These are phyloP conservation scores for Candida wancherniae DNA, from an alignment of 805 yeast species.

Conservation along the genomic window DNA sequence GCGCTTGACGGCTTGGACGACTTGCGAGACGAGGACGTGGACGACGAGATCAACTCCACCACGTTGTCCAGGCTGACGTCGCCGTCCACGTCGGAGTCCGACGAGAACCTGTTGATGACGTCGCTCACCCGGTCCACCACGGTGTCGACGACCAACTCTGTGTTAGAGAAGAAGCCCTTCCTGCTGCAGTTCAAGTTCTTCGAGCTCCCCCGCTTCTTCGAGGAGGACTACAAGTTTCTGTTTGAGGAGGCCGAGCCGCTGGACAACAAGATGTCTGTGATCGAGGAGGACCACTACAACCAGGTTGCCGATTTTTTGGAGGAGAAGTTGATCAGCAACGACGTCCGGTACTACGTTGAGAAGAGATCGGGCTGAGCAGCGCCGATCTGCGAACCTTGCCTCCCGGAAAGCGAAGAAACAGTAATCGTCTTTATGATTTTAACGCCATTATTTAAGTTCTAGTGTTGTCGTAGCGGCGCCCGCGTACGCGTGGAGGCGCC, in stretches of 20 bases:
- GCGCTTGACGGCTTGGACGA: constrained; percentile 16
- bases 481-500: no score
- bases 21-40: constrained; percentile 19
- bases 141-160: constrained; percentile 30
- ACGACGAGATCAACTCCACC: constrained; percentile 19
- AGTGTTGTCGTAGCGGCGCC: no score
- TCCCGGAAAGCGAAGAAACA: no score
- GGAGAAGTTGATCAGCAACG: constrained; percentile 36
- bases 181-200: constrained; percentile 21
- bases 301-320: constrained; percentile 38
- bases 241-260: constrained; percentile 14
- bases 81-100: constrained; percentile 30
- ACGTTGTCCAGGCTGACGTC: constrained; percentile 35
- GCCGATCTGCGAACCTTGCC: no score
- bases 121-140: constrained; percentile 40
- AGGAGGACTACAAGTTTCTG: constrained; percentile 16
- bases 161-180: constrained; percentile 11
- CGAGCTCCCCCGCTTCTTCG: constrained; percentile 30
- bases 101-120: constrained; percentile 34
- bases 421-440: no score
- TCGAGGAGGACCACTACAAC: constrained; percentile 36
- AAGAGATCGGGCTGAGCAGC: no score
- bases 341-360: constrained; percentile 31
- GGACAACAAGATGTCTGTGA: constrained; percentile 19
- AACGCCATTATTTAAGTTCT: no score